phyloP scores from a whole-genome alignment of 2,329 filamentous ascomycete genomes.

The Pyrenochaeta sp. region DNA sequence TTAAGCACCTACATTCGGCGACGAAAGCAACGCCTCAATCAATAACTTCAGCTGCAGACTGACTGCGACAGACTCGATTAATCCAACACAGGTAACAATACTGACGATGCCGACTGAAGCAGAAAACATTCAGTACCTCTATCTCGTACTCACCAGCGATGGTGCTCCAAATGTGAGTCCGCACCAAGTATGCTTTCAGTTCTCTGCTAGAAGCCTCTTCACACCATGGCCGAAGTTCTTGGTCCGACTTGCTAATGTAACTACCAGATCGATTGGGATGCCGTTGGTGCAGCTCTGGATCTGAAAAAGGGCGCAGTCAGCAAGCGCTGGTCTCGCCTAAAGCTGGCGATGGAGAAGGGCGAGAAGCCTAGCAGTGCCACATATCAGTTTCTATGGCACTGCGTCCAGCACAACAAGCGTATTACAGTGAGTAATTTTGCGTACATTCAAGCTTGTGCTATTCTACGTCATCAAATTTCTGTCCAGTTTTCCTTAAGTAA shows the following conservation, averaged over 20 bases:
- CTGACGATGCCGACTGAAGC: constrained; percentile 37
- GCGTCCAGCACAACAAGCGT: constrained; percentile 34
- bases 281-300: constrained; percentile 31
- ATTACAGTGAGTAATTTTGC: constrained; percentile 28
- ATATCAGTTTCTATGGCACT: constrained; percentile 40
- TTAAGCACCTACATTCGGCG: constrained; percentile 2
- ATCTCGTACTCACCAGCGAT: constrained; percentile 36
- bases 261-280: constrained; percentile 40
- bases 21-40: not conserved
- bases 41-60: not conserved
- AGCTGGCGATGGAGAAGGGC: constrained; percentile 30
- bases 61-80: not conserved
- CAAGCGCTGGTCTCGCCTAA: constrained; percentile 49
- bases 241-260: constrained; percentile 11
- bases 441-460: not conserved
- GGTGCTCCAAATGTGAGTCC: constrained; percentile 31
- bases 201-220: too few species aligned
- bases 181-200: not conserved
- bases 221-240: too few species aligned
- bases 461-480: too few species aligned
- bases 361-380: constrained; percentile 19
- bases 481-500: too few species aligned
- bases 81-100: not conserved
- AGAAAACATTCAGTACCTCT: constrained; percentile 43
- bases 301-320: constrained; percentile 34